Percentiles rank a stretch among this genome's conserved stretches.
These are phyloP conservation scores for Crithidia brevicula DNA, from an alignment of 208 protist genomes.

Conservation along the genomic window DNA sequence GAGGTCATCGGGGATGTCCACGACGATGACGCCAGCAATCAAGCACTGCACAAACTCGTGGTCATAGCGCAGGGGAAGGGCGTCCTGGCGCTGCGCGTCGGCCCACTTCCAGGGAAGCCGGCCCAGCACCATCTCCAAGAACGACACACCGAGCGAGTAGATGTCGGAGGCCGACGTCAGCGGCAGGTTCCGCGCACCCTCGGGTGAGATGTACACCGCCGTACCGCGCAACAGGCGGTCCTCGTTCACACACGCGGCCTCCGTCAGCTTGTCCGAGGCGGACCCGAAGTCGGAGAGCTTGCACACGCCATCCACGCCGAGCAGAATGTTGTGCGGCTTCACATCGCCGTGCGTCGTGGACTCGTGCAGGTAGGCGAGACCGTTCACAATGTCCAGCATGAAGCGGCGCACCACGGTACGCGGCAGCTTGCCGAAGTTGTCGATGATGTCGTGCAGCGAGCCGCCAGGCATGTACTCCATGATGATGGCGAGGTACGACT, in stretches of 20 bases:
- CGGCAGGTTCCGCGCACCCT: slow-evolving; percentile 62
- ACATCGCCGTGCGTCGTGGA: slow-evolving; percentile 85
- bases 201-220: slow-evolving; percentile 84
- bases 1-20: slow-evolving; percentile 62
- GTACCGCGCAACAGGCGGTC: slow-evolving; percentile 72
- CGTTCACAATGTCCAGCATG: slow-evolving; percentile 76
- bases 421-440: slow-evolving; percentile 71
- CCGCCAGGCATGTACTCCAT: slow-evolving; percentile 89
- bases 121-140: slow-evolving; percentile 83
- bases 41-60: slow-evolving; percentile 73
- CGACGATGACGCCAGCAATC: slow-evolving; percentile 47
- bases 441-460: slow-evolving; percentile 72
- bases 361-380: slow-evolving; percentile 80
- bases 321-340: slow-evolving; percentile 89
- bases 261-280: slow-evolving; percentile 52
- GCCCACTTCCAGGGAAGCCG: slow-evolving; percentile 71
- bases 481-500: slow-evolving; percentile 72
- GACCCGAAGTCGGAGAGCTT: slow-evolving; percentile 91
- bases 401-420: slow-evolving; percentile 65
- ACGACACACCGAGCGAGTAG: slow-evolving; percentile 78
- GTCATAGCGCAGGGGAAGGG: slow-evolving; percentile 40
- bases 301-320: slow-evolving; percentile 79
- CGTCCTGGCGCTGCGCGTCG: slow-evolving; percentile 34
- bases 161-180: slow-evolving; percentile 77
- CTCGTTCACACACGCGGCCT: slow-evolving; percentile 37